A percentile compares a stretch with the other conserved stretches of the same genome.
phyloP scores from a whole-genome alignment of 371 early-diverging fungal genomes.

The Thermomucor indicae-seudaticae region DNA sequence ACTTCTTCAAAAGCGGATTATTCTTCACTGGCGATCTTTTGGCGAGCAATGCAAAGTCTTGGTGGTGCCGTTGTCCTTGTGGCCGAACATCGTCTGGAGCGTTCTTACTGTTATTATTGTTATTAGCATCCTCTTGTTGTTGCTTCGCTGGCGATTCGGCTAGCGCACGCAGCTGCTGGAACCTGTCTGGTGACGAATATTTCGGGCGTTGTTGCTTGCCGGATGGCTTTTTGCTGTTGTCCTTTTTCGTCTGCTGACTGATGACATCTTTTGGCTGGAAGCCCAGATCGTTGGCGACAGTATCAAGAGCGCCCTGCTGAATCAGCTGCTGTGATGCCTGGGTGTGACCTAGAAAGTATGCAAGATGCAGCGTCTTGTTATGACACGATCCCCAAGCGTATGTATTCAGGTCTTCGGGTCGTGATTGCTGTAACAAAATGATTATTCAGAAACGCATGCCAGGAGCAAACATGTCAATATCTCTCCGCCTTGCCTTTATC shows the following conservation, averaged over 20 bases:
- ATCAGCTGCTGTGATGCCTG: conserved; percentile 6
- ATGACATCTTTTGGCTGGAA: conserved; percentile 11
- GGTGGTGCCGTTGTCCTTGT: conserved; percentile 11
- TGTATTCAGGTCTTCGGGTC: conserved; percentile 3
- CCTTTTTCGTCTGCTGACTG: conserved; percentile 1
- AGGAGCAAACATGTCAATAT: not conserved
- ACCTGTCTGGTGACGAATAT: conserved; percentile 1
- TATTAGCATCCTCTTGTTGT: conserved; percentile 2
- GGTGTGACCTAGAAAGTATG: conserved; percentile 10
- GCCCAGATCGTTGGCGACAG: conserved; percentile 10
- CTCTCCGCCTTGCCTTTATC: conserved; percentile 15
- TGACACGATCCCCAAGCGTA: conserved; percentile 16
- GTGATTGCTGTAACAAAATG: conserved; percentile 2
- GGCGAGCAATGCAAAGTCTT: conserved; percentile 18
- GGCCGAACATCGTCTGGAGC: conserved; percentile 6
- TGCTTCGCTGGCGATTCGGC: conserved; percentile 3
- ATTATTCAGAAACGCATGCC: not conserved
- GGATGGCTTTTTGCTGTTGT: not conserved
- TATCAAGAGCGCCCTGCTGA: conserved; percentile 9
- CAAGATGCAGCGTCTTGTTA: conserved; percentile 18
- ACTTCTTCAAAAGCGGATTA: conserved; percentile 29
- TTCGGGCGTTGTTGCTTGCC: not conserved
- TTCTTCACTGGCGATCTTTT: conserved; percentile 29
- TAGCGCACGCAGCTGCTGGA: conserved; percentile 8
- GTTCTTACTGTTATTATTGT: conserved; percentile 5